A percentile compares a stretch with the other conserved stretches of the same genome.
Evolutionary conservation across 371 early-diverging fungal genomes (phyloP).

Genomic region (Rhizopus delemar): DNA sequence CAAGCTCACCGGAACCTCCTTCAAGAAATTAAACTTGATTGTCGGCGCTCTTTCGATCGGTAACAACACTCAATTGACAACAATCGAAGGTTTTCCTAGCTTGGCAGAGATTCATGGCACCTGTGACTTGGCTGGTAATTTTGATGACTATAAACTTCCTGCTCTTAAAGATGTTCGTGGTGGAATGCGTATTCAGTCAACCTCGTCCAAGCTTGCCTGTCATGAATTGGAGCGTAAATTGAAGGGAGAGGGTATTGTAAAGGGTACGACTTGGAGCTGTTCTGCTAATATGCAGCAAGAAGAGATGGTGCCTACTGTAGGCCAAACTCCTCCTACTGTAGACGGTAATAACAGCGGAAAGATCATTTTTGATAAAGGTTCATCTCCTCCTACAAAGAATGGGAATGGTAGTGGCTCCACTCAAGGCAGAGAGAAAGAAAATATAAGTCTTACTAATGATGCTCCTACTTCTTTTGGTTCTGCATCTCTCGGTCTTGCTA

Average conservation of each 20-base stretch:
- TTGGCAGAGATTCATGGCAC: constrained; percentile 53
- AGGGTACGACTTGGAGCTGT: constrained; percentile 51
- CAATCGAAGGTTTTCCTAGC: constrained; percentile 52
- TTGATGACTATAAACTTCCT: constrained; percentile 48
- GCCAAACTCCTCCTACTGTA: constrained; percentile 24
- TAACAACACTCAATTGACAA: constrained; percentile 54
- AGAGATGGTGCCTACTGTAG: constrained; percentile 42
- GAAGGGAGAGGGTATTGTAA: constrained; percentile 43
- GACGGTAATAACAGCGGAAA: neutral
- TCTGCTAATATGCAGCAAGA: constrained; percentile 38
- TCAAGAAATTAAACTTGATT: constrained; percentile 46
- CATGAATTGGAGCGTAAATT: constrained; percentile 36
- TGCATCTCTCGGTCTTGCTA: neutral
- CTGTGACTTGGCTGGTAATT: constrained; percentile 52
- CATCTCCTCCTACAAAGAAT: neutral
- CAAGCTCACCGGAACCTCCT: constrained; percentile 46
- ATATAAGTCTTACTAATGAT: neutral
- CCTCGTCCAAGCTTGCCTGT: constrained; percentile 39
- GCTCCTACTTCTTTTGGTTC: neutral
- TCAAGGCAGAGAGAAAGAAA: neutral
- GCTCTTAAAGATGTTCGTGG: constrained; percentile 53
- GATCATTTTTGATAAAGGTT: neutral
- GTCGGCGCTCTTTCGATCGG: constrained; percentile 61
- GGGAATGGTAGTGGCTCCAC: neutral
- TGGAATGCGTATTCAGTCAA: constrained; percentile 53